Evolutionary conservation across 2,329 filamentous ascomycete genomes (phyloP), one percentile per base, ranked within the genome.

Genomic region (Colletotrichum endophyticum): DNA sequence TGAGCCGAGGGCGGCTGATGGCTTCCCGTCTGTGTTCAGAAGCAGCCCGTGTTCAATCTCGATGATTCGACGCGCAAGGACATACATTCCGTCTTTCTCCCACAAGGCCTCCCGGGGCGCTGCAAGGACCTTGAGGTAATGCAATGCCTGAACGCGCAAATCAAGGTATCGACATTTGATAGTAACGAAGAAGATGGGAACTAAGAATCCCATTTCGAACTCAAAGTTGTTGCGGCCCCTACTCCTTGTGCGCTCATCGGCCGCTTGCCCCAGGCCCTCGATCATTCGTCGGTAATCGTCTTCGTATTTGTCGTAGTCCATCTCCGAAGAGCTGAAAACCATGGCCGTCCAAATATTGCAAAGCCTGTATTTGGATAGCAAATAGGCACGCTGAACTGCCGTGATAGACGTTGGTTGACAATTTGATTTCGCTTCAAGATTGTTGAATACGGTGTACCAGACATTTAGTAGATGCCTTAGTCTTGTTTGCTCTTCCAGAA

Each of bases 231-330:
- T 30, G 13, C 30, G 19, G 6, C 62, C 19, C 7, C 34, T 36
- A 2, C 30, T 16, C 19, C 27, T 59, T 9, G 39, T 59, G 25
- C 70, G 34, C 8, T 30, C 22, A 7, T 49, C 56, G 8, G 70
- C 69, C 5, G 57, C 39, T 2, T 73, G 25, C 15, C 30, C 27
- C 2, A 83, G 82, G 0, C 85, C 78, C 0, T 83, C 81, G 56
- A 87, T 80, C 39, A 88, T 83, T 36, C 80, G 76, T 13, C 83
- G 81, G 36, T 88, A 88, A 13, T 80, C 80, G 3, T 81, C 70
- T 1, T 83, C 67, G 61, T 86, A 81, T 1, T 75, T 73, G 69
- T 88, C 87, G 71, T 81, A 87, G 2, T 80, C 81, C 19, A 81
- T 76, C 72, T 88, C 84, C 9, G 72, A 73, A 16, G 36, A 36